These are phyloP conservation scores for Kodamaea neixiangensis DNA, from an alignment of 805 yeast species.

Conservation along the genomic window DNA sequence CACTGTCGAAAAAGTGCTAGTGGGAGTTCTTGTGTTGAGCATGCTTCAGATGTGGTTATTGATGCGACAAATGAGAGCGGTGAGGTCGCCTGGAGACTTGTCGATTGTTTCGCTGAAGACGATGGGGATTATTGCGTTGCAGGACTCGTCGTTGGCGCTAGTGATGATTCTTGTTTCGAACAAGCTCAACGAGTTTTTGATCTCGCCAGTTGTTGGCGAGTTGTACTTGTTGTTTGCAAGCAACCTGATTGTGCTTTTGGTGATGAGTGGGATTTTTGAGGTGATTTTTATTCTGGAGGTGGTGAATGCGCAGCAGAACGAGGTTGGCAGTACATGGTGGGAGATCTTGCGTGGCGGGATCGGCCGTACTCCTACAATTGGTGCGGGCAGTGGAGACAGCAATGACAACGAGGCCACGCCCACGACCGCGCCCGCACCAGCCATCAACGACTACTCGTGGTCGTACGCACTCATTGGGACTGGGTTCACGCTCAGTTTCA, in stretches of 20 bases:
- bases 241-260: conserved; percentile 67
- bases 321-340: conserved; percentile 64
- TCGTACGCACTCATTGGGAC: conserved; percentile 29
- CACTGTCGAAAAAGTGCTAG: conserved; percentile 43
- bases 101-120: conserved; percentile 58
- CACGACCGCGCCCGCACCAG: conserved; percentile 13
- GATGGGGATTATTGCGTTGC: conserved; percentile 63
- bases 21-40: conserved; percentile 48
- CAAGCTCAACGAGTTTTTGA: conserved; percentile 44
- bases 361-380: conserved; percentile 20
- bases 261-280: conserved; percentile 73
- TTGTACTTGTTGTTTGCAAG: conserved; percentile 69
- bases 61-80: conserved; percentile 66
- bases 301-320: conserved; percentile 70
- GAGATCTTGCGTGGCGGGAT: conserved; percentile 65
- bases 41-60: conserved; percentile 54
- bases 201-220: conserved; percentile 1
- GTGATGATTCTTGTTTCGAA: conserved; percentile 58
- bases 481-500: conserved; percentile 29
- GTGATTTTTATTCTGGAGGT: conserved; percentile 71
- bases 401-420: conserved; percentile 12
- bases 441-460: conserved; percentile 22
- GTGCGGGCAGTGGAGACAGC: conserved; percentile 14
- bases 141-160: conserved; percentile 74
- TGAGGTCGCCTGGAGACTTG: conserved; percentile 78